Evolutionary conservation across 805 yeast genomes (phyloP), one percentile per base, ranked within the genome.

Genomic region (Metschnikowia matae): DNA sequence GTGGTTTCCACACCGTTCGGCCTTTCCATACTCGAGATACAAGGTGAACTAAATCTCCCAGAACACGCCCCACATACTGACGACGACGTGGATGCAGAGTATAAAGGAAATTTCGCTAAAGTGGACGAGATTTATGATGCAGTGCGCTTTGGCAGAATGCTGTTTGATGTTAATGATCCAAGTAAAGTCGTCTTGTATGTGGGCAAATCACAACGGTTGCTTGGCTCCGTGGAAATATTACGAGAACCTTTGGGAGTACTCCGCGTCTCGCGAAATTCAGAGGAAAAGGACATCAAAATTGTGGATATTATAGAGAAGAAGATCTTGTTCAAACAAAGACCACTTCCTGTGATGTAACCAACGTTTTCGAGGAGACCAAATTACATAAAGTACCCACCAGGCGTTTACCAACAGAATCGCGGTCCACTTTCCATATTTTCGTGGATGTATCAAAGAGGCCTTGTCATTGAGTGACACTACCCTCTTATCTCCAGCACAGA

Each of bases 261-360:
- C 56, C 73, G 75, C 56, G 71, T 85, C 11, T 72, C 75, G 0
- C 48, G 55, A n/a, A 52, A 62, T 0, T 50, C 56, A 14, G 54
- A 55, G 1, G 63, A 63, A 6, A 48, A 66, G 2, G 56, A 63
- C 2, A 76, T 85, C 4, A 69, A 80, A 53, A 66, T 86, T 56
- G 66, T 83, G 8, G 92, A 86, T 61, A 67, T 87, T 1, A 74
- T 87, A 3, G 67, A 67, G 32, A 74, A 78, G 53, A 85, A 84
- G 60, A 65, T 86, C 17, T 73, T 84, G 7, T 87, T 87, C 61
- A 79, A 74, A 44, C 79, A 80, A 37, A 73, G 95, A 54, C 94
- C 95, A 0, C 69, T 87, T 46, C 95, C 95, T 4, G 82, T 86
- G 45, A 85, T 86, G 91, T 85, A 62, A 71, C 21, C 32, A 1